These are phyloP conservation scores for Jasminum sambac DNA, from an alignment of 257 asterid species.

Conservation along the genomic window DNA sequence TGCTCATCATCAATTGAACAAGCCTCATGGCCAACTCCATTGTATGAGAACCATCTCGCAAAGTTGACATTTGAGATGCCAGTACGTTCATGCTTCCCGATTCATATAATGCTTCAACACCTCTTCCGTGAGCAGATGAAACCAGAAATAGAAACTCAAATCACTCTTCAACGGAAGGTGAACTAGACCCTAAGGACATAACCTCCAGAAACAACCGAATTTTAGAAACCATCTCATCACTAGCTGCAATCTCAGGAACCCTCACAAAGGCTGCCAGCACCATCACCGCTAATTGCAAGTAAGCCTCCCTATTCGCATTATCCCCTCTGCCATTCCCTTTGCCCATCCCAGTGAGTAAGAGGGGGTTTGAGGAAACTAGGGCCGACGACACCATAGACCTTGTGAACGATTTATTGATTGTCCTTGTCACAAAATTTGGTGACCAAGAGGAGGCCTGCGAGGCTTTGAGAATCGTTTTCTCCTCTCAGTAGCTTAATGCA, in stretches of 20 bases:
- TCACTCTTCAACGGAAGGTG: constrained; percentile 64
- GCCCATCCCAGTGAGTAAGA: constrained; percentile 71
- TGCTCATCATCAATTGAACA: constrained; percentile 60
- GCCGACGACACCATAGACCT: constrained; percentile 62
- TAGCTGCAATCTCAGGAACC: constrained; percentile 69
- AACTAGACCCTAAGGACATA: constrained; percentile 47
- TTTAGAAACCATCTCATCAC: constrained; percentile 54
- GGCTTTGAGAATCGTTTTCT: constrained; percentile 73
- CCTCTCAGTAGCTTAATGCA: constrained; percentile 65
- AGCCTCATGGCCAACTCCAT: constrained; percentile 71
- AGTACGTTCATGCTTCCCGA: constrained; percentile 66
- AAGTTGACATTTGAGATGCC: constrained; percentile 57
- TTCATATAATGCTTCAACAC: constrained; percentile 46
- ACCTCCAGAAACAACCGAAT: constrained; percentile 60
- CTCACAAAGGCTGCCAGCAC: constrained; percentile 72
- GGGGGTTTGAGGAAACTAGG: constrained; percentile 73
- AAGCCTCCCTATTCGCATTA: constrained; percentile 48
- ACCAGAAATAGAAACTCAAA: constrained; percentile 70
- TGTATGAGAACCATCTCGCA: constrained; percentile 68
- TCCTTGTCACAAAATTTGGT: constrained; percentile 69
- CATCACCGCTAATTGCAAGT: constrained; percentile 67
- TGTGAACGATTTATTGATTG: constrained; percentile 55
- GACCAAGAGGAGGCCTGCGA: constrained; percentile 77
- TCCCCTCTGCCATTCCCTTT: constrained; percentile 39
- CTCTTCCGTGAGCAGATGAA: constrained; percentile 54